Evolutionary conservation across 306 rosid genomes (phyloP).

Genomic region (Prunus fruticosa): DNA sequence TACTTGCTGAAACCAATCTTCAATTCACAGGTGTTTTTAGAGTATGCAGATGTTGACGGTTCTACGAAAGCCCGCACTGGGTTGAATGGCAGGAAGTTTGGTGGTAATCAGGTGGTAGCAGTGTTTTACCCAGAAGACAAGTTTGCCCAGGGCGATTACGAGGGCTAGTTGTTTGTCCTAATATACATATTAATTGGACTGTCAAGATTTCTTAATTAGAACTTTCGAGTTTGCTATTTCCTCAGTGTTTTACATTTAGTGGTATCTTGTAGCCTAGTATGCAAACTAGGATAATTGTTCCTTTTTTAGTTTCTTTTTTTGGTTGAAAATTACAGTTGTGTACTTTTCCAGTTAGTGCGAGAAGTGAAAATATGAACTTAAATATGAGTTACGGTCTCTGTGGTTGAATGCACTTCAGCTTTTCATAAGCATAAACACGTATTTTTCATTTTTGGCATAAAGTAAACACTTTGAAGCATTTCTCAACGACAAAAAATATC

Average conservation of each 20-base stretch:
- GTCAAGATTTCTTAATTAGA: background rate
- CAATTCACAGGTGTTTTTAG: constrained; percentile 73
- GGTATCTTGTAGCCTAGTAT: background rate
- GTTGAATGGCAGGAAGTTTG: constrained; percentile 84
- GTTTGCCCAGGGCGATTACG: constrained; percentile 83
- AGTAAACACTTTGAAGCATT: too few species aligned
- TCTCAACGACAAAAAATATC: too few species aligned
- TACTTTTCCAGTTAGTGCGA: background rate
- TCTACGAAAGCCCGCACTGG: constrained; percentile 84
- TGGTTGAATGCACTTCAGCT: too few species aligned
- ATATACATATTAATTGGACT: background rate
- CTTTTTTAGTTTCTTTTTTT: too few species aligned
- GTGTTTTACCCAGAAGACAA: constrained; percentile 78
- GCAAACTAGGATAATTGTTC: background rate
- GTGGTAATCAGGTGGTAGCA: constrained; percentile 78
- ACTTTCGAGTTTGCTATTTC: background rate
- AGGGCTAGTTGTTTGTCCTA: constrained; percentile 41
- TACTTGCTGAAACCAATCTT: background rate
- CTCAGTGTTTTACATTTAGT: background rate
- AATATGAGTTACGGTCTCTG: background rate
- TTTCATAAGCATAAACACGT: too few species aligned
- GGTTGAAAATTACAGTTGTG: too few species aligned
- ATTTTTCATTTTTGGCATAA: too few species aligned
- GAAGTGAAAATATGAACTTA: background rate
- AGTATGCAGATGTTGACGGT: constrained; percentile 80